Conservation (phyloP, 108 stramenopile genomes). For the Skeletonema grethae region DNA sequence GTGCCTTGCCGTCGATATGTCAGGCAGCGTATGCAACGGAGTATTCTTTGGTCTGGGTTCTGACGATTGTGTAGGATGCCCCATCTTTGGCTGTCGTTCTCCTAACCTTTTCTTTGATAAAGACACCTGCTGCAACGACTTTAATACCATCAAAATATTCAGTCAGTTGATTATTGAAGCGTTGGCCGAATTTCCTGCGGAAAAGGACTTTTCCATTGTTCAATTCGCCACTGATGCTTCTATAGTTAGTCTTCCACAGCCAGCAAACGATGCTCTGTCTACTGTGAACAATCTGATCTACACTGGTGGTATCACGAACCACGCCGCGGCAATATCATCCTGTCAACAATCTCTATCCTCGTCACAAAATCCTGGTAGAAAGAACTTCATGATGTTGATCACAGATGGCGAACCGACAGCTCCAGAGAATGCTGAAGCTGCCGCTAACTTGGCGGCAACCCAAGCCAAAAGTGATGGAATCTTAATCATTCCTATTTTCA, state of each 20-base stretch:
- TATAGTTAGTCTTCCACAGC: slow-evolving; percentile 13
- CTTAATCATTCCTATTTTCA: slow-evolving; percentile 40
- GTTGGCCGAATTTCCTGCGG: slow-evolving; percentile 9
- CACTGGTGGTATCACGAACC: slow-evolving; percentile 3
- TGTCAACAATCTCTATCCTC: slow-evolving; percentile 26
- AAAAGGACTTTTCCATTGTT: slow-evolving; percentile 34
- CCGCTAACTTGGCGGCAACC: slow-evolving; percentile 16
- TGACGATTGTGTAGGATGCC: slow-evolving; percentile 28
- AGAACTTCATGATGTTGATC: slow-evolving; percentile 35
- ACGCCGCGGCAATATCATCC: slow-evolving; percentile 33
- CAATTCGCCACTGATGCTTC: slow-evolving; percentile 28
- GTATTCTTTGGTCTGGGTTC: not conserved
- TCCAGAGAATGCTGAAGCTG: slow-evolving; percentile 17
- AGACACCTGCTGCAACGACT: slow-evolving; percentile 37
- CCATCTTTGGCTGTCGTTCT: not conserved
- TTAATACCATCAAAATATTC: slow-evolving; percentile 25
- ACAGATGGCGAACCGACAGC: slow-evolving; percentile 41
- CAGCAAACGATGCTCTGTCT: slow-evolving; percentile 11
- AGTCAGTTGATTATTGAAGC: slow-evolving; percentile 26
- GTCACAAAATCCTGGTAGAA: slow-evolving; percentile 10
- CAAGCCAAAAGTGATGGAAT: slow-evolving; percentile 24
- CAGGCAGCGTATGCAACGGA: slow-evolving; percentile 35
- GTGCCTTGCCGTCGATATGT: slow-evolving; percentile 45
- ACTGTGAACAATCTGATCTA: not conserved
- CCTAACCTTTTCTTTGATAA: slow-evolving; percentile 1